Evolutionary conservation across 2,329 filamentous ascomycete species (phyloP).

Genomic region (Talaromyces sp.): DNA sequence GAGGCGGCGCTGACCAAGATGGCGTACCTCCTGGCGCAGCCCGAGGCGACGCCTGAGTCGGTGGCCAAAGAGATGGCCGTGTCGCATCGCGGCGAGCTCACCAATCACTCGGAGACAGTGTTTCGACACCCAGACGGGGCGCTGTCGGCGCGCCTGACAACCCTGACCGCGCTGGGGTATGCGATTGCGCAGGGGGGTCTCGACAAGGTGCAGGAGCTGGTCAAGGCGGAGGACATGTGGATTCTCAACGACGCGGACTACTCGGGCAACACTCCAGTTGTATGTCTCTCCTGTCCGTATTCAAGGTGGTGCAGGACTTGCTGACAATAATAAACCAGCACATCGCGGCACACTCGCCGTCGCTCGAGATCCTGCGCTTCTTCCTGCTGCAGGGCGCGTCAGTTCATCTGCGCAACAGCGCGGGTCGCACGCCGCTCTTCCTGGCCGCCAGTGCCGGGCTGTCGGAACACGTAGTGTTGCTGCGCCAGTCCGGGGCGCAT

Average conservation of each 20-base stretch:
- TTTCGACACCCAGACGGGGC: conserved; percentile 68
- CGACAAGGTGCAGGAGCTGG: conserved; percentile 59
- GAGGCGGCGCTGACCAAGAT: conserved; percentile 90
- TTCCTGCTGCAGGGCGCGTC: conserved; percentile 53
- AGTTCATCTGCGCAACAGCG: conserved; percentile 55
- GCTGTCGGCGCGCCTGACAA: conserved; percentile 54
- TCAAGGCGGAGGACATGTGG: conserved; percentile 60
- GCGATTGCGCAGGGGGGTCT: conserved; percentile 70
- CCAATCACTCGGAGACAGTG: conserved; percentile 64
- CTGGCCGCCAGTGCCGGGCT: conserved; percentile 54
- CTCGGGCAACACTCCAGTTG: conserved; percentile 65
- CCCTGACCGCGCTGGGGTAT: conserved; percentile 72
- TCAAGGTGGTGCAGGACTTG: no score
- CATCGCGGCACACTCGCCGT: conserved; percentile 52
- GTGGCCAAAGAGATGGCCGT: conserved; percentile 66
- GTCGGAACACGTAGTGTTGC: conserved; percentile 48
- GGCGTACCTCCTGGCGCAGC: conserved; percentile 71
- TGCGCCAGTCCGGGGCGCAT: conserved; percentile 55
- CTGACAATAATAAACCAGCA: conserved; percentile 35
- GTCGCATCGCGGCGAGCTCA: conserved; percentile 79
- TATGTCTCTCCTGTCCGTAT: no score
- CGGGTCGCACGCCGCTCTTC: conserved; percentile 55
- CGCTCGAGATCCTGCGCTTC: conserved; percentile 50
- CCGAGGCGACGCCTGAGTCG: conserved; percentile 58
- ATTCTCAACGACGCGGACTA: conserved; percentile 74